Evolutionary conservation across 345 rosid genomes (phyloP), one percentile per base, ranked within the genome.

Genomic region (Gossypioides kirkii): DNA sequence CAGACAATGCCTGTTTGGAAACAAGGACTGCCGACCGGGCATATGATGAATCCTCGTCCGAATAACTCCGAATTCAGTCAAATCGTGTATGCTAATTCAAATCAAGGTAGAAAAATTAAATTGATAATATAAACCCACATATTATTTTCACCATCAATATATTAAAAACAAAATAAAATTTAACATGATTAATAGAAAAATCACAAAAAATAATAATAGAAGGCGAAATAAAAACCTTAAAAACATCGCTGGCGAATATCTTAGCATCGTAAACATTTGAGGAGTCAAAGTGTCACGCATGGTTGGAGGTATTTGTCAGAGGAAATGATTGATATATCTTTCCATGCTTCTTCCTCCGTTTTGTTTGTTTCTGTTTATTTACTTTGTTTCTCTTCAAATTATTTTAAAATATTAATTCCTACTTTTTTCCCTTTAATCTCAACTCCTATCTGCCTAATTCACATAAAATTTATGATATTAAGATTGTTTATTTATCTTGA

Each of bases 61-160:
- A 36, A 62, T 14, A 59, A 41, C 8, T 12, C 36, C 17, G 62
- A 17, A 58, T 11, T 3, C 17, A 38, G 36, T 25, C 36, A 58
- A 17, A 12, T 47, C 13, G 3, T 28, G 26, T 55, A 1, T 8
- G 18, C 10, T 26, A 28, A 20, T 36, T 12, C 53, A 55, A 43
- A 47, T 23, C 70, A 68, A 77, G 77, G 80, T 77, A 72, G 16
- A 49, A 58, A 58, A n/a, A n/a, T n/a, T n/a, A n/a, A n/a, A n/a
- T n/a, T n/a, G n/a, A n/a, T n/a, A n/a, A n/a, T n/a, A 28, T 28
- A 60, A 25, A 32, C 4, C n/a, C 8, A 13, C 16, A 13, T 23
- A 58, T 58, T 23, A 58, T 58, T 58, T 58, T 58, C 36, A 25
- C 23, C 7, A 53, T 50, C 6, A 14, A 14, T 50, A 18, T 46